Evolutionary conservation across 257 asterid species (phyloP), one percentile per base, ranked within the genome.

Genomic region (Gynochthodes officinalis): DNA sequence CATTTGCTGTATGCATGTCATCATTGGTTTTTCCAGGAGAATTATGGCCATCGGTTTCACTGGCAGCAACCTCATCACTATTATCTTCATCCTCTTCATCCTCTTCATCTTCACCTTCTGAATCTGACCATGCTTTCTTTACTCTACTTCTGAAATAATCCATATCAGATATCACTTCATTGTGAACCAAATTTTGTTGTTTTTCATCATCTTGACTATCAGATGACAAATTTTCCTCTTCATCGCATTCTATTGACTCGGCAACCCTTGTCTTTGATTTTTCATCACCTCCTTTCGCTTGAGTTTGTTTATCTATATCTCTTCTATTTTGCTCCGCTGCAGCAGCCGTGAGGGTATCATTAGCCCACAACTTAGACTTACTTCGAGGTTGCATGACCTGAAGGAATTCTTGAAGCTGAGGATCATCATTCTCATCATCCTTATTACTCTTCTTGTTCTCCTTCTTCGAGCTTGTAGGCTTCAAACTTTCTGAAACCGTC

Each of bases 311-410:
- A 60, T 76, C 76, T 62, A 64, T 25, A 50, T 59, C 78, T 30
- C 43, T 80, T 77, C 81, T 75, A 67, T 76, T 75, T 71, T 54
- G 80, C 67, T 73, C 82, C 25, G 78, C 76, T 73, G 93, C 77
- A n/a, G 86, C 76, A 74, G 84, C 88, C 67, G 84, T 74, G 46
- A 82, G 68, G 49, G 97, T 70, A 85, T 95, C 99, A 71, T 95
- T 92, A 57, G 91, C 96, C 99, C 99, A 95, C 86, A 95, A 58
- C 78, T 95, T 89, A 71, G 99, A 87, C 82, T 79, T 91, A 68
- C 92, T 85, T 74, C 91, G 89, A 30, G 82, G 92, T 81, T 91
- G 89, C 97, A 87, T 89, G 72, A 95, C 87, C 82, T 90, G 83
- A 78, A 95, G 92, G 81, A 88, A 92, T 83, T 95, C 99, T 75